phyloP scores from a whole-genome alignment of 2,329 filamentous ascomycete genomes.

The Passalora sequoiae region DNA sequence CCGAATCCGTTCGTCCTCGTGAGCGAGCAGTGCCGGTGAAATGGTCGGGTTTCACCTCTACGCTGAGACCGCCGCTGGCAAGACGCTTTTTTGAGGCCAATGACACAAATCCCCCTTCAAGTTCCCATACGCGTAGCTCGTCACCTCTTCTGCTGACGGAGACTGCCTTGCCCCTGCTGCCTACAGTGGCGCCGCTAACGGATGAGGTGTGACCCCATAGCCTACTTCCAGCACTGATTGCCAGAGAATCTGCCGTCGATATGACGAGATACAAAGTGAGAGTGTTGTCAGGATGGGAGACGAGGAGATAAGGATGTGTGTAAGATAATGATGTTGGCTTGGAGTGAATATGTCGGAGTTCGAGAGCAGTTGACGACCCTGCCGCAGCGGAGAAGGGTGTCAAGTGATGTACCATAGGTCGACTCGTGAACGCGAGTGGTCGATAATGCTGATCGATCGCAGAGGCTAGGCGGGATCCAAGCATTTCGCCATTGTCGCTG shows the following conservation, averaged over 20 bases:
- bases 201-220: constrained; percentile 91
- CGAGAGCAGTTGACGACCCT: constrained; percentile 15
- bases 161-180: constrained; percentile 77
- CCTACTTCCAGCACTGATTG: constrained; percentile 66
- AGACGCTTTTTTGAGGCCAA: constrained; percentile 40
- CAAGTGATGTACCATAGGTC: constrained; percentile 28
- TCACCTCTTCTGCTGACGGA: constrained; percentile 77
- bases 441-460: constrained; percentile 48
- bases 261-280: constrained; percentile 75
- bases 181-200: constrained; percentile 79
- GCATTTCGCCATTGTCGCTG: constrained; percentile 42
- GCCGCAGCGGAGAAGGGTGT: constrained; percentile 12
- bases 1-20: too few species aligned
- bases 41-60: constrained; percentile 41
- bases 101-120: constrained; percentile 64
- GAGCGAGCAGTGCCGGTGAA: background rate
- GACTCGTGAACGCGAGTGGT: constrained; percentile 32
- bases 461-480: constrained; percentile 47
- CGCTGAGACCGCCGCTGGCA: constrained; percentile 47
- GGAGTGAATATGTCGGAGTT: constrained; percentile 33
- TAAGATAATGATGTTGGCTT: constrained; percentile 51
- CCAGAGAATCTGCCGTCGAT: constrained; percentile 60
- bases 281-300: constrained; percentile 81
- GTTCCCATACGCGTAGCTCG: constrained; percentile 72
- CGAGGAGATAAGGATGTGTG: constrained; percentile 76